A percentile compares a stretch with the other conserved stretches of the same genome.
These are phyloP conservation scores for Blastocystis sp. DNA, from an alignment of 352 stramenopile genomes.

Conservation along the genomic window DNA sequence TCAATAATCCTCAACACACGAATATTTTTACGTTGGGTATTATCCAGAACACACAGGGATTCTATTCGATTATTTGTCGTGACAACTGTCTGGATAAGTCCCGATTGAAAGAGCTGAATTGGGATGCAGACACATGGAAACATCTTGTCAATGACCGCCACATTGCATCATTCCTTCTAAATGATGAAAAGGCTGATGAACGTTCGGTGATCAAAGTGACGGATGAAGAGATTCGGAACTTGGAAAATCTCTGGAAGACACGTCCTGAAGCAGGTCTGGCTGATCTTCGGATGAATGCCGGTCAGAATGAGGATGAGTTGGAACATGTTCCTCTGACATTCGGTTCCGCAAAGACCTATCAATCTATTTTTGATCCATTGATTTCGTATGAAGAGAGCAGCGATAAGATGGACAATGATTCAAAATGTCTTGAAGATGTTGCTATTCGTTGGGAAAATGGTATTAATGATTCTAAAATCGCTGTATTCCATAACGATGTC, in stretches of 20 bases:
- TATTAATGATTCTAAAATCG: constrained; percentile 68
- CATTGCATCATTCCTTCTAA: constrained; percentile 87
- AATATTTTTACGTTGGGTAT: constrained; percentile 93
- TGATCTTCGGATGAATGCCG: constrained; percentile 81
- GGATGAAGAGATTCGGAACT: constrained; percentile 75
- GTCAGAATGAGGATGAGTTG: constrained; percentile 75
- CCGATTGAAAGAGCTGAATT: constrained; percentile 95
- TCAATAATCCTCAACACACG: constrained; percentile 89
- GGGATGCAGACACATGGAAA: constrained; percentile 94
- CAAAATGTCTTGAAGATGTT: constrained; percentile 72
- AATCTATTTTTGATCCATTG: constrained; percentile 94
- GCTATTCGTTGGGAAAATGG: constrained; percentile 69
- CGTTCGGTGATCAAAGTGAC: constrained; percentile 84
- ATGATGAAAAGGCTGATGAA: constrained; percentile 81
- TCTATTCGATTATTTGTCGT: constrained; percentile 92
- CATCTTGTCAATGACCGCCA: constrained; percentile 90
- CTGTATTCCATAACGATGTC: constrained; percentile 24
- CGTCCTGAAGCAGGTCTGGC: constrained; percentile 88
- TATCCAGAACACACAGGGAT: constrained; percentile 89
- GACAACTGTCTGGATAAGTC: constrained; percentile 90
- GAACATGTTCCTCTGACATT: constrained; percentile 78
- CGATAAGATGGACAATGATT: constrained; percentile 57
- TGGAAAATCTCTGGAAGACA: constrained; percentile 89
- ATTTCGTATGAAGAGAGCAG: constrained; percentile 91
- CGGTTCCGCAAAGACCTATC: constrained; percentile 96